Evolutionary conservation across 441 rosid species (phyloP).

Genomic region (Geranium incanum): DNA sequence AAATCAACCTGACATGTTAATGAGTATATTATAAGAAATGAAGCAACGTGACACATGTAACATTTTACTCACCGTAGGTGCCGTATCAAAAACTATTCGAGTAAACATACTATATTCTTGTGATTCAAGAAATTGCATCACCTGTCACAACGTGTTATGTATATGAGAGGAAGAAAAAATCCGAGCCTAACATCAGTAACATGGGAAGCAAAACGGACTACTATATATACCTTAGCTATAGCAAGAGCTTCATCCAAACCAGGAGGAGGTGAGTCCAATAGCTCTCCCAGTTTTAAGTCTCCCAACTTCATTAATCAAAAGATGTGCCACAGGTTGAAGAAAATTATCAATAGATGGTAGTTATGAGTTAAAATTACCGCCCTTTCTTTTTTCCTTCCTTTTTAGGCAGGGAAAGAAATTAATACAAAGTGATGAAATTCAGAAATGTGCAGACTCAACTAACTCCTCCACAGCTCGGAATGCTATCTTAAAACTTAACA

Average conservation of each 20-base stretch:
- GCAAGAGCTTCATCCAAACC: constrained; percentile 96
- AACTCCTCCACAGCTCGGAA: background rate
- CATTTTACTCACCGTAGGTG: constrained; percentile 71
- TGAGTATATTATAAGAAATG: constrained; percentile 11
- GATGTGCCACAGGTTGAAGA: constrained; percentile 21
- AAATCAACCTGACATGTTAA: constrained; percentile 19
- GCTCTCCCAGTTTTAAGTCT: constrained; percentile 77
- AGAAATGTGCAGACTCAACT: background rate
- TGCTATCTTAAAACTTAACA: background rate
- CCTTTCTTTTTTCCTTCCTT: background rate
- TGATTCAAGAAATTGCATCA: constrained; percentile 90
- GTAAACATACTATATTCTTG: constrained; percentile 81
- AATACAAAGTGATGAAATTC: background rate
- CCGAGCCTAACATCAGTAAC: no score
- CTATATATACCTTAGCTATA: constrained; percentile 33
- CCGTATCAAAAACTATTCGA: constrained; percentile 88
- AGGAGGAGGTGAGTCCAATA: constrained; percentile 91
- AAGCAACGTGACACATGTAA: constrained; percentile 5
- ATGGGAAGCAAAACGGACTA: no score
- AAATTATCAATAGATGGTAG: constrained; percentile 20
- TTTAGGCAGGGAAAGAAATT: background rate
- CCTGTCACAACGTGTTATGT: constrained; percentile 39
- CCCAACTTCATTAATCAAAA: constrained; percentile 49
- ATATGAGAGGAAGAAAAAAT: no score
- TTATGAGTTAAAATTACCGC: background rate